These are phyloP conservation scores for Aspergillus sclerotiicarbonarius DNA, from an alignment of 495 filamentous ascomycete genomes.

Conservation along the genomic window DNA sequence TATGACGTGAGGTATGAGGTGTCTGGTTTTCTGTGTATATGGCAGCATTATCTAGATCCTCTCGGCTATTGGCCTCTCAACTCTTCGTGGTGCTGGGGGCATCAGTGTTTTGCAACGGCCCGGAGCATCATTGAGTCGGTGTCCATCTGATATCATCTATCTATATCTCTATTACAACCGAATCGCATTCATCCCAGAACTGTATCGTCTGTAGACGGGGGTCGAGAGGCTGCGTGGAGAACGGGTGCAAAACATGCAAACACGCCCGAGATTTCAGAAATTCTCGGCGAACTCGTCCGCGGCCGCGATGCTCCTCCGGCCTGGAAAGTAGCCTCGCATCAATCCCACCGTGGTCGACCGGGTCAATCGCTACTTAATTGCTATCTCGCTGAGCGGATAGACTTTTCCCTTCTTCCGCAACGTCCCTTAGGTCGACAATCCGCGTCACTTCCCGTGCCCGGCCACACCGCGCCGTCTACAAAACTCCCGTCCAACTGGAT, in stretches of 20 bases:
- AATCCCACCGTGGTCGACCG: not conserved
- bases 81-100: not conserved
- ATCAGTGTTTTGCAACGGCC: not conserved
- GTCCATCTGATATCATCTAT: not conserved
- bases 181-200: not conserved
- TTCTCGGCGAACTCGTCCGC: constrained; percentile 26
- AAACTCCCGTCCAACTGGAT: not conserved
- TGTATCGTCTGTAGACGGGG: not conserved
- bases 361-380: not conserved
- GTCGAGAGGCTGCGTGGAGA: not conserved
- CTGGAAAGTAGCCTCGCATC: not conserved
- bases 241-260: constrained; percentile 42
- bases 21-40: constrained; percentile 11
- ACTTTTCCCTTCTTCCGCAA: not conserved
- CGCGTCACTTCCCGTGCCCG: not conserved
- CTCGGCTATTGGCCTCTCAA: not conserved
- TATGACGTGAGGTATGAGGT: constrained; percentile 11
- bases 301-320: constrained; percentile 8
- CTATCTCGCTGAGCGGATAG: not conserved
- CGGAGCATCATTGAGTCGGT: not conserved
- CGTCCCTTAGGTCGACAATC: not conserved
- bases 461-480: not conserved
- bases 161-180: not conserved
- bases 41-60: constrained; percentile 8
- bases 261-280: constrained; percentile 28